A percentile compares a stretch with the other conserved stretches of the same genome.
Evolutionary conservation across 345 rosid species (phyloP).

Genomic region (Eucalyptus marginata): DNA sequence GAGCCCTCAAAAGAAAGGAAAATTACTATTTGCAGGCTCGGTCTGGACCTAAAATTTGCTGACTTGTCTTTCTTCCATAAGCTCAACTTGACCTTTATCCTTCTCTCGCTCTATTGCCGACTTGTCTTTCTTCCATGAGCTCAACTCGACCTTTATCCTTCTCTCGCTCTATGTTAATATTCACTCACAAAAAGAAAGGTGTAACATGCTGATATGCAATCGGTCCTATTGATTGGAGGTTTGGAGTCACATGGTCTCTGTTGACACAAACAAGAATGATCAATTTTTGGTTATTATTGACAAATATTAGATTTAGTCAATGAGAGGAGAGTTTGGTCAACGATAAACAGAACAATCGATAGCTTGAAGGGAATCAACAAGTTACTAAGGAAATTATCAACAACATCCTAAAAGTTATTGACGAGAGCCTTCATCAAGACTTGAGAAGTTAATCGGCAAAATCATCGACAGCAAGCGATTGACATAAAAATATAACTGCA

Average conservation of each 20-base stretch:
- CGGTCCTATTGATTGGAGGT: background rate
- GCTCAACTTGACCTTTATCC: background rate
- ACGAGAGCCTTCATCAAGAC: background rate
- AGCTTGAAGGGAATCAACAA: background rate
- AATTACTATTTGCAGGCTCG: background rate
- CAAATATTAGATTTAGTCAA: background rate
- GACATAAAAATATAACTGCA: background rate
- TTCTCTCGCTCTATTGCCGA: background rate
- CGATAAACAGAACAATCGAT: accelerated
- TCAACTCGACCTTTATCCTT: background rate
- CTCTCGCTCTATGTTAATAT: background rate
- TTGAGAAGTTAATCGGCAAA: background rate
- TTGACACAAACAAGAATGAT: background rate
- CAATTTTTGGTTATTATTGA: background rate
- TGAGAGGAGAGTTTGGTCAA: background rate
- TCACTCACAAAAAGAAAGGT: background rate
- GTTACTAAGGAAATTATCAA: background rate
- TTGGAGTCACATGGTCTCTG: background rate
- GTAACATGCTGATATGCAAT: background rate
- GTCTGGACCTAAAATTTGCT: background rate
- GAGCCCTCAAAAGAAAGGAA: background rate
- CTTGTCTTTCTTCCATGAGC: background rate
- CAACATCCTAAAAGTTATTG: background rate
- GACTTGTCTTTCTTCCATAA: background rate
- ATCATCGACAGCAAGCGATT: background rate